phyloP scores from a whole-genome alignment of 2,329 filamentous ascomycete genomes.

The Alternaria angustiovoidea region DNA sequence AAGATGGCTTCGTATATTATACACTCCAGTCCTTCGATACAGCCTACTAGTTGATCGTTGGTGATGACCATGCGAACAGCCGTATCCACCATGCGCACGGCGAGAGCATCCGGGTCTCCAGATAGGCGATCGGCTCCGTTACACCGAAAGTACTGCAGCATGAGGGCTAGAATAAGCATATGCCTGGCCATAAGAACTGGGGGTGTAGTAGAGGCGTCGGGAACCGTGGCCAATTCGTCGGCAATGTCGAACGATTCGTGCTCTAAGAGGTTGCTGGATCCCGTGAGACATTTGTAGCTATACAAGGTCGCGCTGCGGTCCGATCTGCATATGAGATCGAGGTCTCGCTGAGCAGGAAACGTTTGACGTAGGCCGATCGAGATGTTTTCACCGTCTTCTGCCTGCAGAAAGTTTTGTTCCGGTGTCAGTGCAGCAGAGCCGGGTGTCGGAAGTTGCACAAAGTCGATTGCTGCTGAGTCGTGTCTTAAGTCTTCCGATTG shows the following conservation, averaged over 20 bases:
- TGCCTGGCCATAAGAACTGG: constrained; percentile 44
- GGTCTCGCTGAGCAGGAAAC: constrained; percentile 10
- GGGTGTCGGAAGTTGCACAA: constrained; percentile 4
- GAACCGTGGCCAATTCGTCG: constrained; percentile 13
- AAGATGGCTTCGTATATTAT: constrained; percentile 54
- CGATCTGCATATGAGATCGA: neutral
- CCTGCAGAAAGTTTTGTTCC: neutral
- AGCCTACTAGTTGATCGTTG: constrained; percentile 49
- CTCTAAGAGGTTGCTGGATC: constrained; percentile 11
- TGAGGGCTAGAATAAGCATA: constrained; percentile 45
- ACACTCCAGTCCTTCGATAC: constrained; percentile 53
- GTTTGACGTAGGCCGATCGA: constrained; percentile 14
- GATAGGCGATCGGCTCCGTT: constrained; percentile 26
- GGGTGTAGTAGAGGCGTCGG: constrained; percentile 24
- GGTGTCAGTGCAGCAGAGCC: neutral
- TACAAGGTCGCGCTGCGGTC: constrained; percentile 2
- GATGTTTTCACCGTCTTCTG: constrained; percentile 10
- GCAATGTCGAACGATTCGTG: constrained; percentile 11
- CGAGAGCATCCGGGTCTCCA: constrained; percentile 32
- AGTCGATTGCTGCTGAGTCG: constrained; percentile 1
- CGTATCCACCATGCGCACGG: constrained; percentile 37
- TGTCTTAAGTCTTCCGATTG: neutral
- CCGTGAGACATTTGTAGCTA: constrained; percentile 19
- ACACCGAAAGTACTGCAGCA: constrained; percentile 31
- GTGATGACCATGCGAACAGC: constrained; percentile 43